Conservation (phyloP, 345 rosid genomes). For the Eucalyptus shirleyi region DNA sequence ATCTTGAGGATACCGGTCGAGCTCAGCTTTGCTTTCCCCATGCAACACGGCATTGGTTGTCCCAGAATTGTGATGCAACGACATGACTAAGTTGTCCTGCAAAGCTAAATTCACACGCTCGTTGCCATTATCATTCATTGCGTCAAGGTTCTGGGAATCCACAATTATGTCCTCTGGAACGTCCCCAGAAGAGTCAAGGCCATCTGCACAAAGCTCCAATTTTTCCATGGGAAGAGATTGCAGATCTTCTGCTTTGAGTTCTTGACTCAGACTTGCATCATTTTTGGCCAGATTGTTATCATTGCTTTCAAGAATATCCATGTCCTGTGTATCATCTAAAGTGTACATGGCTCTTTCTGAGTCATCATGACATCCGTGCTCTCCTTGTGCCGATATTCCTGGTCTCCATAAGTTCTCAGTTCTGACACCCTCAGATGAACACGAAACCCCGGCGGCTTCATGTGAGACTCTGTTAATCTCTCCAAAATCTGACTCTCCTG, state of each 20-base stretch:
- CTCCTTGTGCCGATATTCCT: conserved; percentile 24
- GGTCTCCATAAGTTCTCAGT: conserved; percentile 48
- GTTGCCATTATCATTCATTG: neutral
- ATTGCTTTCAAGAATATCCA: conserved; percentile 34
- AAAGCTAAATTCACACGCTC: neutral
- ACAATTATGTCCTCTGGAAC: conserved; percentile 8
- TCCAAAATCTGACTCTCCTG: conserved; percentile 39
- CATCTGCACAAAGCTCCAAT: neutral
- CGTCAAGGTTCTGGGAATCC: conserved; percentile 3
- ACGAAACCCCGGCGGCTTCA: conserved; percentile 13
- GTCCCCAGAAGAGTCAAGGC: conserved; percentile 2
- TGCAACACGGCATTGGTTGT: neutral
- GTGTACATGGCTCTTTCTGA: conserved; percentile 21
- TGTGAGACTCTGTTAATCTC: conserved; percentile 24
- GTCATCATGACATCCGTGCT: conserved; percentile 3
- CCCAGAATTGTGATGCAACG: neutral
- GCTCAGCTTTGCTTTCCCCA: neutral
- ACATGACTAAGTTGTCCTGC: neutral
- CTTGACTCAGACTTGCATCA: neutral
- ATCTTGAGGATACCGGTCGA: neutral
- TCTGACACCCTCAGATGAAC: conserved; percentile 17
- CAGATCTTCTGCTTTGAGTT: conserved; percentile 2
- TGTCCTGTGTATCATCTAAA: conserved; percentile 51
- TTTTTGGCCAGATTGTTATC: conserved; percentile 1
- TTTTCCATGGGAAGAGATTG: conserved; percentile 10